Percentiles rank a stretch among this genome's conserved stretches.
phyloP scores from a whole-genome alignment of 306 rosid species.

The Cucurbita maxima region DNA sequence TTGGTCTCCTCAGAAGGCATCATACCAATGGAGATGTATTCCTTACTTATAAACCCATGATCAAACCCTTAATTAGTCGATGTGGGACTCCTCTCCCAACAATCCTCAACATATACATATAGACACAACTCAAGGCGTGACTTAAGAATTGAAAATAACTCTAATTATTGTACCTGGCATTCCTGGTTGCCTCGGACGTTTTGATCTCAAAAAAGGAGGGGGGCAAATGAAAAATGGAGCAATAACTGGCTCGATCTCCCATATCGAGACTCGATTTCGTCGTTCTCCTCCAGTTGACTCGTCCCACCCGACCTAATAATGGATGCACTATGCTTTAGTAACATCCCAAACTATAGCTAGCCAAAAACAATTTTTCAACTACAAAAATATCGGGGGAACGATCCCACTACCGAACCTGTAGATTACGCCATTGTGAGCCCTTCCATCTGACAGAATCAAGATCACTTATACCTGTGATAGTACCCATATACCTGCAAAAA shows the following conservation, averaged over 20 bases:
- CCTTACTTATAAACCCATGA: too few species aligned
- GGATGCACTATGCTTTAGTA: neutral
- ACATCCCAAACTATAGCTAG: neutral
- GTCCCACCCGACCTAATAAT: constrained; percentile 90
- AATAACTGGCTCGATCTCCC: constrained; percentile 98
- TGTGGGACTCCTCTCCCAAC: too few species aligned
- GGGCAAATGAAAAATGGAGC: constrained; percentile 96
- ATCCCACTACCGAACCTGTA: constrained; percentile 45
- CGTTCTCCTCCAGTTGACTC: constrained; percentile 94
- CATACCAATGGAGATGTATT: too few species aligned
- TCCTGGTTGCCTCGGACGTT: constrained; percentile 80
- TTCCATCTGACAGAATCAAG: constrained; percentile 93
- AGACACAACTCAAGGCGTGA: neutral
- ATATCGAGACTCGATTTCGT: constrained; percentile 70
- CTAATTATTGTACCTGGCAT: constrained; percentile 50
- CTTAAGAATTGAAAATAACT: neutral
- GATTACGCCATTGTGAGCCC: constrained; percentile 91
- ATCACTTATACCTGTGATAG: constrained; percentile 82
- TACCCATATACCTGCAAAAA: constrained; percentile 82
- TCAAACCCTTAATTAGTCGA: too few species aligned
- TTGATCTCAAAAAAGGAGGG: constrained; percentile 78
- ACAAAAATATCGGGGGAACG: neutral
- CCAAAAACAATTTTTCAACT: neutral
- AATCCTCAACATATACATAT: neutral
- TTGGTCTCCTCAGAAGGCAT: too few species aligned